Conservation (phyloP, 192 early-diverging fungal genomes). For the Rhizophagus clarus region DNA sequence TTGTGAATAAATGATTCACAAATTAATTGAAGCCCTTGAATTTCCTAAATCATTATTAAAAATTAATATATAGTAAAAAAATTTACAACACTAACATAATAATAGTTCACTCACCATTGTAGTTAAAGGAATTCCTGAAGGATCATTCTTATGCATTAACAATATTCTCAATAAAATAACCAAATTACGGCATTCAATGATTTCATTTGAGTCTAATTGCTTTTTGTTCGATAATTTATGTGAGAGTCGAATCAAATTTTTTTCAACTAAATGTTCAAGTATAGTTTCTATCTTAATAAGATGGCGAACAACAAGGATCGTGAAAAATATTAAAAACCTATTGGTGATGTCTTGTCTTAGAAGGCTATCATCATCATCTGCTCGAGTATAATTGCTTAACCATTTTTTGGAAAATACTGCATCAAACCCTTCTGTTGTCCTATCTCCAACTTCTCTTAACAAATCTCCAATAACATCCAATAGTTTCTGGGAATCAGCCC, state of each 20-base stretch:
- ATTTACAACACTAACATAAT: slow-evolving; percentile 3
- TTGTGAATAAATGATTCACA: slow-evolving; percentile 6
- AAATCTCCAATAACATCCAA: slow-evolving; percentile 27
- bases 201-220: slow-evolving; percentile 20
- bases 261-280: slow-evolving; percentile 29
- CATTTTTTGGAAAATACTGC: slow-evolving; percentile 10
- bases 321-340: slow-evolving; percentile 40
- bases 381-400: neutral
- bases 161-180: slow-evolving; percentile 39
- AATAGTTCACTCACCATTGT: slow-evolving; percentile 10
- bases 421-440: slow-evolving; percentile 21
- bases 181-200: slow-evolving; percentile 41
- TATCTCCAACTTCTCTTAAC: slow-evolving; percentile 24
- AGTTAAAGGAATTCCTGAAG: neutral
- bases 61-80: neutral
- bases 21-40: slow-evolving; percentile 31
- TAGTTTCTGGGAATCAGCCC: neutral
- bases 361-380: slow-evolving; percentile 15
- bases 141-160: slow-evolving; percentile 30
- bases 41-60: slow-evolving; percentile 19
- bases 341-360: neutral
- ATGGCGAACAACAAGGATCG: slow-evolving; percentile 31
- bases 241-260: slow-evolving; percentile 33
- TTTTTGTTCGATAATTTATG: slow-evolving; percentile 21
- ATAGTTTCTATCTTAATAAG: slow-evolving; percentile 33